These are phyloP conservation scores for Colletotrichum sp. DNA, from an alignment of 2,329 filamentous ascomycete genomes.

Conservation along the genomic window DNA sequence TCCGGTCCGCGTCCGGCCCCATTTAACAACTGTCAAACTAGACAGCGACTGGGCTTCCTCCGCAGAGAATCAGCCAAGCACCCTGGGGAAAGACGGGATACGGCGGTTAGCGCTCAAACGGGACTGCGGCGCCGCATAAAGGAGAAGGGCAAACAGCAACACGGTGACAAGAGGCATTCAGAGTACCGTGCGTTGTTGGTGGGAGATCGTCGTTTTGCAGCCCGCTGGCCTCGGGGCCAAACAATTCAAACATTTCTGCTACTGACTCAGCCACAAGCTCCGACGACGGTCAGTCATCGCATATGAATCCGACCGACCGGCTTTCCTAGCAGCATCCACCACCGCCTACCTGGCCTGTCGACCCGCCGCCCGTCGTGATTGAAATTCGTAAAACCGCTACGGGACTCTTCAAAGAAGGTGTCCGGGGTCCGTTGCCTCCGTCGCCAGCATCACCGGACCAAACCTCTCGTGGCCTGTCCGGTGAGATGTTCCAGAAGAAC, in stretches of 20 bases:
- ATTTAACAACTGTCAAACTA: conserved; percentile 2
- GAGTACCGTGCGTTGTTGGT: neutral
- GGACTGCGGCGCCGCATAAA: conserved; percentile 1
- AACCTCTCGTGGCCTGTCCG: neutral
- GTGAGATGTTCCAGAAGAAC: conserved; percentile 16
- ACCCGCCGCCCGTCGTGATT: neutral
- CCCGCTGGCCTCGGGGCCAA: neutral
- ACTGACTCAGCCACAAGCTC: conserved; percentile 16
- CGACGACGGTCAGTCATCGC: neutral
- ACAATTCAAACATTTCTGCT: neutral
- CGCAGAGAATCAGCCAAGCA: neutral
- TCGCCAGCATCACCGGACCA: conserved; percentile 1
- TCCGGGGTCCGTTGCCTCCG: conserved; percentile 9
- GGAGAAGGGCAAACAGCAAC: neutral
- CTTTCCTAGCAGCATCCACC: neutral
- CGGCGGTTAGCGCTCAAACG: neutral
- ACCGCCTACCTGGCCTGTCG: neutral
- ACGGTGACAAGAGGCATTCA: neutral
- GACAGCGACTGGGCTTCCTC: neutral
- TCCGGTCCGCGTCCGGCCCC: conserved; percentile 1
- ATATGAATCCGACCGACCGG: neutral
- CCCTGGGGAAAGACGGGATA: neutral
- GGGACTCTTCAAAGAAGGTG: conserved; percentile 3
- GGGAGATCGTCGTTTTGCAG: conserved; percentile 8
- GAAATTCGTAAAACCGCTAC: conserved; percentile 7